Evolutionary conservation across 352 stramenopile genomes (phyloP).

Genomic region (Aphanomyces cochlioides): DNA sequence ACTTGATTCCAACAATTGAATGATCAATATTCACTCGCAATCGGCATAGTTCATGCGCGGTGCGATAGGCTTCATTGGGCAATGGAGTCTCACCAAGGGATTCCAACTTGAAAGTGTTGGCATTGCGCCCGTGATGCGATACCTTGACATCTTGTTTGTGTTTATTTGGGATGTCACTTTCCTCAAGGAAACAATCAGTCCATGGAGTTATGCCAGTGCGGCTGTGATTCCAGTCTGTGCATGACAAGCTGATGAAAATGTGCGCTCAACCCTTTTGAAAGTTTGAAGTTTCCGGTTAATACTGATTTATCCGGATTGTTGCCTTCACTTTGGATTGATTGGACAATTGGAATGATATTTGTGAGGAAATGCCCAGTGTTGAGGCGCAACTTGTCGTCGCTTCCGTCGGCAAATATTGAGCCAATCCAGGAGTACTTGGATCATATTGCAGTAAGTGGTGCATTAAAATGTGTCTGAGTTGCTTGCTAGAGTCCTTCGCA

Average conservation of each 20-base stretch:
- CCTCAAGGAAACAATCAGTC: slow-evolving; percentile 50
- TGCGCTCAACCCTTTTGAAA: no score
- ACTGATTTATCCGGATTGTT: no score
- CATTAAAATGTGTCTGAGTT: no score
- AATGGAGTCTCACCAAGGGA: slow-evolving; percentile 52
- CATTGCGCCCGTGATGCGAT: slow-evolving; percentile 63
- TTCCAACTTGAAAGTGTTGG: slow-evolving; percentile 58
- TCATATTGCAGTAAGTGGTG: slow-evolving; percentile 5
- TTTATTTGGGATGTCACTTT: slow-evolving; percentile 48
- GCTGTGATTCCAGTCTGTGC: no score
- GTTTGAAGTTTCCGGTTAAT: no score
- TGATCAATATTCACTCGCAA: no score
- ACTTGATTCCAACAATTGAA: no score
- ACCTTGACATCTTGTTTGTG: slow-evolving; percentile 69
- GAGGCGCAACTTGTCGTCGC: slow-evolving; percentile 3
- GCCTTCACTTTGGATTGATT: background rate
- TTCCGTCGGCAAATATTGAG: slow-evolving; percentile 5
- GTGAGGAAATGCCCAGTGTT: background rate
- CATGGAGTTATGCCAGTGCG: slow-evolving; percentile 36
- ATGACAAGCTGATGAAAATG: no score
- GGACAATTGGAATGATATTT: background rate
- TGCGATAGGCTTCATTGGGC: slow-evolving; percentile 45
- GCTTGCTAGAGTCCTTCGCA: background rate
- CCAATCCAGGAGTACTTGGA: background rate
- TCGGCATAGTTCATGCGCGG: slow-evolving; percentile 7